phyloP scores from a whole-genome alignment of 1,139 yeast species.

The Candida smagusa region DNA sequence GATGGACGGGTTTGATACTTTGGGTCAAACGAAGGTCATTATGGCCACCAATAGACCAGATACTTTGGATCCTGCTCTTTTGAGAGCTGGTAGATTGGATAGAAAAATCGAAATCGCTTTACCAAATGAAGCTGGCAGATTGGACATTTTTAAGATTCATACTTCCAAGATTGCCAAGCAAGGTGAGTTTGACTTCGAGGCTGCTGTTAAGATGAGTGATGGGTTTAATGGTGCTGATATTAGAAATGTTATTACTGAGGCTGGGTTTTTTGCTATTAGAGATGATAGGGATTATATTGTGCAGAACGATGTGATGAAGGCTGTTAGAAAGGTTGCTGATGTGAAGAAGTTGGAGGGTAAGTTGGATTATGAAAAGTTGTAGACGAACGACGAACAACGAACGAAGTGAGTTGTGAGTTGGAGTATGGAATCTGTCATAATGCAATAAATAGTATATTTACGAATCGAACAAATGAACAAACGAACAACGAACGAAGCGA shows the following conservation, averaged over 20 bases:
- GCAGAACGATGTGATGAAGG: slow-evolving; percentile 95
- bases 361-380: slow-evolving; percentile 88
- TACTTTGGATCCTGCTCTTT: slow-evolving; percentile 96
- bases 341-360: slow-evolving; percentile 96
- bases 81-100: slow-evolving; percentile 98
- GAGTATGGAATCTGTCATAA: neutral
- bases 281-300: slow-evolving; percentile 94
- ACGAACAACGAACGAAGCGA: too few species aligned
- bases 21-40: slow-evolving; percentile 96
- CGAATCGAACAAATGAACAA: too few species aligned
- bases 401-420: too few species aligned
- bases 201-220: slow-evolving; percentile 96
- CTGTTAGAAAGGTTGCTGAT: slow-evolving; percentile 96
- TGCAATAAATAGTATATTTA: too few species aligned
- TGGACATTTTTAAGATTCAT: slow-evolving; percentile 94
- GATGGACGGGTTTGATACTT: slow-evolving; percentile 98
- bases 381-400: slow-evolving; percentile 12
- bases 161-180: slow-evolving; percentile 80
- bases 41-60: slow-evolving; percentile 99
- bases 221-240: slow-evolving; percentile 99
- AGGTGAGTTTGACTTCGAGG: slow-evolving; percentile 97
- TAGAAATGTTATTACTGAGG: slow-evolving; percentile 97
- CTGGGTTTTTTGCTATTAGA: slow-evolving; percentile 96
- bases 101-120: slow-evolving; percentile 94
- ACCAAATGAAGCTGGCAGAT: slow-evolving; percentile 95